Percentiles rank a stretch among this genome's conserved stretches.
Evolutionary conservation across 2,329 filamentous ascomycete species (phyloP).

Genomic region (Sporothrix schenckii): DNA sequence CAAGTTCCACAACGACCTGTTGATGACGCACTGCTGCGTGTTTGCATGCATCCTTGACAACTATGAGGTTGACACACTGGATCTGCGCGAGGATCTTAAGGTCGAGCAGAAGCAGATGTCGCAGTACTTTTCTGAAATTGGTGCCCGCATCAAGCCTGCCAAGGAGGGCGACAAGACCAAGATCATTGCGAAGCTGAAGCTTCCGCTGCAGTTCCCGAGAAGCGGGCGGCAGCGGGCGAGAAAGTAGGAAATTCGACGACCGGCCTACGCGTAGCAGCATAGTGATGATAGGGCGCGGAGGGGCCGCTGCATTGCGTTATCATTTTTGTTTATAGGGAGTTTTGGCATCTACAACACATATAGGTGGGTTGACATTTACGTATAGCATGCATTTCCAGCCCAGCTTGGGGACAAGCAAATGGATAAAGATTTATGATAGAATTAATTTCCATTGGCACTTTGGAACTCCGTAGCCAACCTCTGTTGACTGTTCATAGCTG

Average conservation of each 20-base stretch:
- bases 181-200: slow-evolving; percentile 68
- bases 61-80: slow-evolving; percentile 70
- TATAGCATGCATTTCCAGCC: not conserved
- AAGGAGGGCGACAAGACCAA: slow-evolving; percentile 60
- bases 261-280: not conserved
- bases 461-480: too few relatives aligned
- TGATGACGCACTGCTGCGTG: slow-evolving; percentile 73
- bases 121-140: slow-evolving; percentile 75
- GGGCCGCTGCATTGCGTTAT: slow-evolving; percentile 10
- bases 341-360: slow-evolving; percentile 23
- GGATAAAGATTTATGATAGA: slow-evolving; percentile 7
- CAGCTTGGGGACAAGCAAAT: not conserved
- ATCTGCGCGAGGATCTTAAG: slow-evolving; percentile 71
- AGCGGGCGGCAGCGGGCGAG: slow-evolving; percentile 50
- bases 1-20: slow-evolving; percentile 71
- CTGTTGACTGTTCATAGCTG: too few relatives aligned
- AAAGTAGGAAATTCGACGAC: slow-evolving; percentile 21
- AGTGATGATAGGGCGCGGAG: not conserved
- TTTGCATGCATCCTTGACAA: slow-evolving; percentile 72
- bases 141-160: slow-evolving; percentile 65
- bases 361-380: not conserved
- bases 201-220: slow-evolving; percentile 79
- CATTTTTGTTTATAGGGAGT: slow-evolving; percentile 21
- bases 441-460: not conserved
- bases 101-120: slow-evolving; percentile 71